Evolutionary conservation across 2,329 filamentous ascomycete genomes (phyloP).

Genomic region (Incumbomyces delicatus): DNA sequence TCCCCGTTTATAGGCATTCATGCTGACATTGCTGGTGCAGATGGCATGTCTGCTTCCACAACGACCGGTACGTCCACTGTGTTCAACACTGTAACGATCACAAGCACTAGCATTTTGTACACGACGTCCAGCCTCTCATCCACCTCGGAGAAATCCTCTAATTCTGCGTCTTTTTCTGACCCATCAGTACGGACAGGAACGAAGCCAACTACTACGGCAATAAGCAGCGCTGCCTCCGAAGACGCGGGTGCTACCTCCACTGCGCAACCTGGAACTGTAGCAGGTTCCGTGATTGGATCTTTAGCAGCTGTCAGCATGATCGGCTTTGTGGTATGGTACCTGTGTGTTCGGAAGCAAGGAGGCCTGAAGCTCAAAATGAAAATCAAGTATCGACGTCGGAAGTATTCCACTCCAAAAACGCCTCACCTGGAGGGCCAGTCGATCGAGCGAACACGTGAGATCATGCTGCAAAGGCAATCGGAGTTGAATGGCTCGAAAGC

Average conservation of each 20-base stretch:
- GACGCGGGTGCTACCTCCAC: neutral
- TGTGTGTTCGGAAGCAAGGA: neutral
- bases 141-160: neutral
- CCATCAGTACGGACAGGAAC: neutral
- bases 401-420: neutral
- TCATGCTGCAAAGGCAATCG: constrained; percentile 4
- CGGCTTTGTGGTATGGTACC: constrained; percentile 2
- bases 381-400: neutral
- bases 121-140: neutral
- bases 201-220: neutral
- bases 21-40: neutral
- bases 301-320: constrained; percentile 4
- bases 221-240: neutral
- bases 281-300: constrained; percentile 3
- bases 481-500: neutral
- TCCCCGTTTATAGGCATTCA: neutral
- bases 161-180: neutral
- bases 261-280: neutral
- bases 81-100: neutral
- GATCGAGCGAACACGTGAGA: neutral
- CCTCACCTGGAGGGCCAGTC: constrained; percentile 2
- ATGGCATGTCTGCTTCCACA: neutral
- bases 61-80: constrained; percentile 3
- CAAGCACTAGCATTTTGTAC: neutral
- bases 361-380: neutral